These are phyloP conservation scores for Xylaria multiplex DNA, from an alignment of 2,329 filamentous ascomycete genomes.

Conservation along the genomic window DNA sequence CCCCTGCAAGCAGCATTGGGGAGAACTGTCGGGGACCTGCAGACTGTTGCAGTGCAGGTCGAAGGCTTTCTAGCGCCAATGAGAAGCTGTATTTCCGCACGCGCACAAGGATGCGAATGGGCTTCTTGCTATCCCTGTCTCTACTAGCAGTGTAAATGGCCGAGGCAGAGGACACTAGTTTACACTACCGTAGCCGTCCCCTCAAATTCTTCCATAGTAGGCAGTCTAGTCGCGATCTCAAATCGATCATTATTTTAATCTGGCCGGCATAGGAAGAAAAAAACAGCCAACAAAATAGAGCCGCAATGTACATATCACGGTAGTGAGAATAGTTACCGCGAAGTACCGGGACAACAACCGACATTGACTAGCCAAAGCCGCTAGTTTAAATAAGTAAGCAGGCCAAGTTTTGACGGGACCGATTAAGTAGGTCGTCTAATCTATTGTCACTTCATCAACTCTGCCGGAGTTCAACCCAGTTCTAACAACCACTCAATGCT, in stretches of 20 bases:
- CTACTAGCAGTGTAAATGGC: background rate
- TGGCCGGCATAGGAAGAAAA: background rate
- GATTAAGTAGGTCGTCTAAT: background rate
- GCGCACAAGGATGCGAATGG: slow-evolving; percentile 13
- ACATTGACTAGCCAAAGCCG: background rate
- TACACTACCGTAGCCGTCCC: no score
- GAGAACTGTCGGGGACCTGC: slow-evolving; percentile 2
- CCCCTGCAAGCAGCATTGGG: slow-evolving; percentile 11
- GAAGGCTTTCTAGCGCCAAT: slow-evolving; percentile 21
- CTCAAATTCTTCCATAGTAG: background rate
- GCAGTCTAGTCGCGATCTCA: background rate
- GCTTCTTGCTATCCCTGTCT: background rate
- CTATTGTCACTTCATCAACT: background rate
- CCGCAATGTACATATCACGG: background rate
- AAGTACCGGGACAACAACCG: background rate
- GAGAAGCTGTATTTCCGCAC: slow-evolving; percentile 23
- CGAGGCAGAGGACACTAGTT: background rate
- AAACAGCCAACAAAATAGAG: background rate
- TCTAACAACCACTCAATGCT: no score
- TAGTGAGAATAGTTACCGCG: background rate
- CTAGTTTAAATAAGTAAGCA: background rate
- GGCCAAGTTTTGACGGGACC: no score
- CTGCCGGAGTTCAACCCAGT: background rate
- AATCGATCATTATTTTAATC: background rate
- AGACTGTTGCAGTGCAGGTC: slow-evolving; percentile 18